Base-by-base conservation (phyloP, 495 filamentous ascomycete species). In the Massariosphaeria phaeospora region DNA sequence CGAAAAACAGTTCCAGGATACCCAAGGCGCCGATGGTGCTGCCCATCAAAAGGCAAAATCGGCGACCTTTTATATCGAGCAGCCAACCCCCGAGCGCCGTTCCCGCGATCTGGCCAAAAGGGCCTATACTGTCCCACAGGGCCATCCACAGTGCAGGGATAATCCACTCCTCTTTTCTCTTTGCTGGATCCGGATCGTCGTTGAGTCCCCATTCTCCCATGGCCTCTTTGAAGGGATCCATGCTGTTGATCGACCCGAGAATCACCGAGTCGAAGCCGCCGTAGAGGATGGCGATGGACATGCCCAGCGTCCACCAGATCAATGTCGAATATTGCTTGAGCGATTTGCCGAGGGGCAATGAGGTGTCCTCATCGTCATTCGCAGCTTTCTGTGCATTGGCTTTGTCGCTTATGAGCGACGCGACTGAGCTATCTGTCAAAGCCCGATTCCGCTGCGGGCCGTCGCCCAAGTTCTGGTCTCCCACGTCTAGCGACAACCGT, bases 131-230 rank as follows among this genome's bases (percentile, higher is more conserved):
- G 10, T 38, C 18, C 54, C 45, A 51, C 13, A 50, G 30, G 3
- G 54, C 43, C 9, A 57, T 30, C 54, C 54, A 57, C 8, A 44
- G 12, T 9, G 54, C 43, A 2, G 54, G 39, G 30, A 57, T 57
- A 27, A 21, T 46, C 46, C 47, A 57, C 27, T 55, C 18, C 33
- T 24, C 20, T 42, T 52, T 34, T 27, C 11, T 13, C 34, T 17
- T 40, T n/a, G 20, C 33, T 8, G 4, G 9, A 2, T 24, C 20
- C 12, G 24, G 46, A 20, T 46, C 41, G 3, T 54, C 30, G n/a
- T 26, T 23, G 11, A 17, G 25, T 23, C 11, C 7, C 31, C n/a
- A 38, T 15, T 45, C 51, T 40, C 51, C 51, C 12, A 35, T 46
- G 30, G 45, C 51, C 8, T 11, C 15, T 24, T 54, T 40, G 20